A percentile compares a stretch with the other conserved stretches of the same genome.
Evolutionary conservation across 768 basidiomycete genomes (phyloP).

Genomic region (Amanita exitialis): DNA sequence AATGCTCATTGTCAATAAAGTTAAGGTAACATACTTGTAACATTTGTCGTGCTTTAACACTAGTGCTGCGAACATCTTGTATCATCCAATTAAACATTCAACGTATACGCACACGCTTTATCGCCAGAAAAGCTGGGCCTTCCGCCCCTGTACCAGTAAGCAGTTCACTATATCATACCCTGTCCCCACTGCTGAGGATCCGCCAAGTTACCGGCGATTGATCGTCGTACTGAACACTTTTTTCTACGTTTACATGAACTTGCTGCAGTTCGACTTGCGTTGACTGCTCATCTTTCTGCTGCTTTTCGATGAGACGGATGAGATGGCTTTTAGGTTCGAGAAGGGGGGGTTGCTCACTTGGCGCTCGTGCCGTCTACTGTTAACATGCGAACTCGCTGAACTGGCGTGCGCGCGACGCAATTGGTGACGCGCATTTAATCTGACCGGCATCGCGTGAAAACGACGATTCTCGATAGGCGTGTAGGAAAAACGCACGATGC

Average conservation of each 20-base stretch:
- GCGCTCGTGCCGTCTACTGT: neutral
- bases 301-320: neutral
- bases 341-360: neutral
- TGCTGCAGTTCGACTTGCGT: conserved; percentile 7
- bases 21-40: neutral
- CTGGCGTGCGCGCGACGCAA: conserved; percentile 11
- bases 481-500: conserved; percentile 20
- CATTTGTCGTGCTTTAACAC: neutral
- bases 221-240: conserved; percentile 12
- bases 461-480: neutral
- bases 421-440: conserved; percentile 14
- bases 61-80: neutral
- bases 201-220: neutral
- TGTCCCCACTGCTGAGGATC: neutral
- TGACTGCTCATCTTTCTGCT: neutral
- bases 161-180: neutral
- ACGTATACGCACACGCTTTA: neutral
- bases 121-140: neutral
- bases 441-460: neutral
- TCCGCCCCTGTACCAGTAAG: conserved; percentile 5
- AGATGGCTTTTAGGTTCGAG: neutral
- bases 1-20: neutral
- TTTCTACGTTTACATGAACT: conserved; percentile 14
- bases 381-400: neutral
- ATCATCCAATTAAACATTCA: neutral